These are phyloP conservation scores for Salvia rosmarinus DNA, from an alignment of 257 asterid species.

Conservation along the genomic window DNA sequence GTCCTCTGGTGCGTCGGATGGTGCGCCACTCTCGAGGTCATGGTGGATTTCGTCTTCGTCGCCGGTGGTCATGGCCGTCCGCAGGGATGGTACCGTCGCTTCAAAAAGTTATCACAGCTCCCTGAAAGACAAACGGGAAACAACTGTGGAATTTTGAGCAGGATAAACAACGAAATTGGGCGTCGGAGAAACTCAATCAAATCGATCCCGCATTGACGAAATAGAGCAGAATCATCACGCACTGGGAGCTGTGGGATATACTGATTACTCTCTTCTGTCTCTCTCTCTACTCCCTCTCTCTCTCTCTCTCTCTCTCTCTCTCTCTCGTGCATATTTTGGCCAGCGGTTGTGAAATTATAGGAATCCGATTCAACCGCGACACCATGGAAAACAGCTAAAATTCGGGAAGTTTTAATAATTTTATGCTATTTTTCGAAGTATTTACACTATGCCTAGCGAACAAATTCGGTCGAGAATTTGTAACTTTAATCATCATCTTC, in stretches of 20 bases:
- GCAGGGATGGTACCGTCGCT: conserved; percentile 67
- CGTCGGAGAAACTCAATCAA: conserved; percentile 29
- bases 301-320: neutral
- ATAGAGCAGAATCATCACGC: neutral
- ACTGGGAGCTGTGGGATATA: conserved; percentile 21
- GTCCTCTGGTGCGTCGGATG: conserved; percentile 26
- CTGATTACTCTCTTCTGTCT: conserved; percentile 11
- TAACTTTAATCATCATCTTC: neutral
- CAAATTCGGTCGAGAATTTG: neutral
- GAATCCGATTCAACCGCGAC: conserved; percentile 33
- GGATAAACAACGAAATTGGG: neutral
- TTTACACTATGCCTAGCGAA: neutral
- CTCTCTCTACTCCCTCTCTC: neutral
- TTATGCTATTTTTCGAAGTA: neutral
- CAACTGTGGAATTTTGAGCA: neutral
- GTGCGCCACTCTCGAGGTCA: conserved; percentile 52
- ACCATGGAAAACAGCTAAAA: conserved; percentile 30
- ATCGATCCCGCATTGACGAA: conserved; percentile 33
- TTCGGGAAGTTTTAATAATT: neutral
- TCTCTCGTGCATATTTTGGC: neutral
- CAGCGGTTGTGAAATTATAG: conserved; percentile 21
- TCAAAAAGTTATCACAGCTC: conserved; percentile 53
- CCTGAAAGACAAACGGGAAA: conserved; percentile 15
- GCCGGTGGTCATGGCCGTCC: conserved; percentile 42
- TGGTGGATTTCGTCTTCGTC: conserved; percentile 27